Conservation (phyloP, 2,329 filamentous ascomycete genomes). For the Xylariaceae sp. region DNA sequence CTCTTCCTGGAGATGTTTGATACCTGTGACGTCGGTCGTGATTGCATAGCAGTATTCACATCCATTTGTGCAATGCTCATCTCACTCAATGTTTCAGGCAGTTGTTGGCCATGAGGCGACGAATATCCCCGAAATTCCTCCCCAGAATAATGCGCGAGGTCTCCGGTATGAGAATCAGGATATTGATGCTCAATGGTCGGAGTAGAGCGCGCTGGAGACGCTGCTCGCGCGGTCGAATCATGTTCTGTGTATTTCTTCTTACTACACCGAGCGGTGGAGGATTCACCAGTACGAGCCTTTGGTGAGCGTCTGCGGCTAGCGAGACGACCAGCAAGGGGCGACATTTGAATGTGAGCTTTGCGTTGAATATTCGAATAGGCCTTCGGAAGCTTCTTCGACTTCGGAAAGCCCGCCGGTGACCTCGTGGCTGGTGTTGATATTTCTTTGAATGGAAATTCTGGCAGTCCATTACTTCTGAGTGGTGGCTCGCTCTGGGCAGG, state of each 20-base stretch:
- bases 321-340: not conserved
- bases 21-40: constrained; percentile 16
- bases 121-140: too few relatives aligned
- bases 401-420: not conserved
- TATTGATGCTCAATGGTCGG: not conserved
- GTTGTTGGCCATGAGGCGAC: too few relatives aligned
- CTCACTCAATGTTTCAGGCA: too few relatives aligned
- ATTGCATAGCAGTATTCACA: not conserved
- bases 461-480: too few relatives aligned
- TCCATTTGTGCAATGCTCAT: too few relatives aligned
- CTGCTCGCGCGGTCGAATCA: not conserved
- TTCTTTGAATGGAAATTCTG: not conserved
- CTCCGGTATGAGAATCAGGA: not conserved
- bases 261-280: not conserved
- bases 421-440: not conserved
- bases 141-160: not conserved
- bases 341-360: constrained; percentile 14
- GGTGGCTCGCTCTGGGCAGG: too few relatives aligned
- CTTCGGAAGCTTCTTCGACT: constrained; percentile 4
- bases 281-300: not conserved
- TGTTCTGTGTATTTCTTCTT: not conserved
- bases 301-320: not conserved
- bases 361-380: constrained; percentile 12
- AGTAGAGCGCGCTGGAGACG: not conserved
- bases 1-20: constrained; percentile 25